Percentiles rank a stretch among this genome's conserved stretches.
phyloP scores from a whole-genome alignment of 768 basidiomycete species.

The Kwoniella pini region DNA sequence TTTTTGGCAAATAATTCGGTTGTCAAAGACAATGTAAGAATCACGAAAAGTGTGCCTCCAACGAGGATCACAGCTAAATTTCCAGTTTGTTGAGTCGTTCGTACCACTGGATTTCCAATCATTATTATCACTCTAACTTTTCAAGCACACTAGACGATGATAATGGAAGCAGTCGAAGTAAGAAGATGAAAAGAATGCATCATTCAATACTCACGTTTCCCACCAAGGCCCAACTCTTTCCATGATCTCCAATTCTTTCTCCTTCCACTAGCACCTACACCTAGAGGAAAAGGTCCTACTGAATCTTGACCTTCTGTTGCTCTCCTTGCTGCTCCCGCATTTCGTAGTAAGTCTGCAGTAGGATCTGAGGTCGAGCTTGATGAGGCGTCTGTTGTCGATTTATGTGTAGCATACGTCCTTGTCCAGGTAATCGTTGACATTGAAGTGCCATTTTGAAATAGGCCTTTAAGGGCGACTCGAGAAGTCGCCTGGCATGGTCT shows the following conservation, averaged over 20 bases:
- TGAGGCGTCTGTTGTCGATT: neutral
- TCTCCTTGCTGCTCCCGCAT: slow-evolving; percentile 19
- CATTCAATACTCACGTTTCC: slow-evolving; percentile 41
- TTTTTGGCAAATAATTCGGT: slow-evolving; percentile 54
- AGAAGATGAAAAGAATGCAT: too few relatives aligned
- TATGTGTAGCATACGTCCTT: slow-evolving; percentile 17
- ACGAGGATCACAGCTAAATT: slow-evolving; percentile 51
- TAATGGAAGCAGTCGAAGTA: too few relatives aligned
- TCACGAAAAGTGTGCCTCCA: slow-evolving; percentile 49
- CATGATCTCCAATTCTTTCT: slow-evolving; percentile 49
- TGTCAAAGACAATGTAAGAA: slow-evolving; percentile 49
- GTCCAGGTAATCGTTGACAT: neutral
- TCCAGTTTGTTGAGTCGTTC: slow-evolving; percentile 51
- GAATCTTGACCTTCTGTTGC: slow-evolving; percentile 19
- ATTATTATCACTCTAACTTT: too few relatives aligned
- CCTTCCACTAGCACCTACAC: slow-evolving; percentile 49
- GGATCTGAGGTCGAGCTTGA: slow-evolving; percentile 9
- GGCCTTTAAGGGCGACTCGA: too few relatives aligned
- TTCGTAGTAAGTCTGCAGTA: slow-evolving; percentile 23
- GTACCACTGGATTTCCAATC: too few relatives aligned
- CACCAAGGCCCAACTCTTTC: slow-evolving; percentile 48
- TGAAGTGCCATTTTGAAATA: too few relatives aligned
- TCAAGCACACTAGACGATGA: too few relatives aligned
- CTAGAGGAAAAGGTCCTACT: slow-evolving; percentile 52
- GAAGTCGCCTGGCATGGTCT: neutral